Percentiles rank a stretch among this genome's conserved stretches.
Conservation (phyloP, 345 rosid genomes). For the Gossypium stocksii region DNA sequence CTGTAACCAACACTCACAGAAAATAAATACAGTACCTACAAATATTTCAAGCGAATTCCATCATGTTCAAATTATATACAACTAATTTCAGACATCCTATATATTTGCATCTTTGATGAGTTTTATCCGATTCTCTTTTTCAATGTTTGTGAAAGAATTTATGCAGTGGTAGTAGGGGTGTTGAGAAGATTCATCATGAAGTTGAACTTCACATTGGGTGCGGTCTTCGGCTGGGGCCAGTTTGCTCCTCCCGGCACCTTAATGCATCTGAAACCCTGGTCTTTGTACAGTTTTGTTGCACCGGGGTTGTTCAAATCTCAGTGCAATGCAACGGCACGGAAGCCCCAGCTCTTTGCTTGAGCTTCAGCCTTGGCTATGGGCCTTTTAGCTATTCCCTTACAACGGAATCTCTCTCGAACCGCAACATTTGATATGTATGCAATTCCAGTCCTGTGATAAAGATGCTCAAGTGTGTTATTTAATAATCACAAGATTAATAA, state of each 20-base stretch:
- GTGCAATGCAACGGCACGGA: slow-evolving; percentile 77
- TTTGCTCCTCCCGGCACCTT: slow-evolving; percentile 76
- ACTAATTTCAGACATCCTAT: slow-evolving; percentile 12
- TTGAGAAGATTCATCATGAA: slow-evolving; percentile 93
- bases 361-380: slow-evolving; percentile 82
- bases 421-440: slow-evolving; percentile 94
- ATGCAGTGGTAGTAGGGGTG: slow-evolving; percentile 27
- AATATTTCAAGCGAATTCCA: neutral
- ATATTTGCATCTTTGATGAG: neutral
- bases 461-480: neutral
- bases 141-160: slow-evolving; percentile 19
- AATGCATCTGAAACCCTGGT: slow-evolving; percentile 65
- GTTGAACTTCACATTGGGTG: slow-evolving; percentile 51
- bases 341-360: slow-evolving; percentile 80
- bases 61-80: slow-evolving; percentile 11
- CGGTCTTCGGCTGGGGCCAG: slow-evolving; percentile 74
- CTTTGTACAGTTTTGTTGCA: slow-evolving; percentile 67
- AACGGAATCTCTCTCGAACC: slow-evolving; percentile 64
- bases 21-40: neutral
- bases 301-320: slow-evolving; percentile 70
- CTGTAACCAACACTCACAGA: neutral
- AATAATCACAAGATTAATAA: neutral
- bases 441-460: slow-evolving; percentile 60
- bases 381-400: slow-evolving; percentile 81
- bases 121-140: neutral